Conservation (phyloP, 176 grass and related monocot genomes). For the Sorghum bicolor region Sorghum_bicolor_NCBIv3 NC_012870.2:55870501-55871000, state of each 20-base stretch:
- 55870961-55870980: slow-evolving; percentile 97
- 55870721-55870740: slow-evolving; percentile 71
- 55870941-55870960: slow-evolving; percentile 96
- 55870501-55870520: slow-evolving; percentile 80
- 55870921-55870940: slow-evolving; percentile 80
- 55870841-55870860: slow-evolving; percentile 76
- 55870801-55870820: slow-evolving; percentile 72
- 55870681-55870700: slow-evolving; percentile 27
- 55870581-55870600: background rate
- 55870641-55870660: too few relatives aligned
- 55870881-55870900: slow-evolving; percentile 56
- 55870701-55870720: slow-evolving; percentile 46
- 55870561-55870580: background rate
- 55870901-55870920: slow-evolving; percentile 37
- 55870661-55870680: slow-evolving; percentile 20
- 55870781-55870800: slow-evolving; percentile 71
- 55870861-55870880: slow-evolving; percentile 85
- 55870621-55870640: background rate
- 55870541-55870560: slow-evolving; percentile 65
- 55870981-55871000: slow-evolving; percentile 89
- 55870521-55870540: slow-evolving; percentile 66
- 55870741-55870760: slow-evolving; percentile 59
- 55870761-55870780: slow-evolving; percentile 92
- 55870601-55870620: background rate
- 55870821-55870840: slow-evolving; percentile 68